These are phyloP conservation scores for Pythium vanterpoolii DNA, from an alignment of 352 stramenopile genomes.

Conservation along the genomic window DNA sequence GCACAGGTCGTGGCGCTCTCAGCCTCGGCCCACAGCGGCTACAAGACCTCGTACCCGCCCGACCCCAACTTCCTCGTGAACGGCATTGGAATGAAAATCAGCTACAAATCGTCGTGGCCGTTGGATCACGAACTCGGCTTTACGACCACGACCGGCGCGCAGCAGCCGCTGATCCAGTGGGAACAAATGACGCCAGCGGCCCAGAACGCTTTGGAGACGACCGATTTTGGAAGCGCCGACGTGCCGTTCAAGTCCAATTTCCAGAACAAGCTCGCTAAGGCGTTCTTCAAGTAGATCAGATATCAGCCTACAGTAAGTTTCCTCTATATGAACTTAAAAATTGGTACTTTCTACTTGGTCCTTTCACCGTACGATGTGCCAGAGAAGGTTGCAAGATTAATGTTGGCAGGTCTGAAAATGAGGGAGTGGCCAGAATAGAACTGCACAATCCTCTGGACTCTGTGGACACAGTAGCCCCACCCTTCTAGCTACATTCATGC, in stretches of 20 bases:
- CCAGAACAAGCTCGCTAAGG: conserved; percentile 19
- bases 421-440: too few relatives aligned
- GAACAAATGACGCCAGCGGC: conserved; percentile 18
- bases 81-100: conserved; percentile 9
- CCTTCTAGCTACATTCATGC: too few relatives aligned
- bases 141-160: too few relatives aligned
- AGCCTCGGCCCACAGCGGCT: conserved; percentile 8
- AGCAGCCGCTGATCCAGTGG: conserved; percentile 27
- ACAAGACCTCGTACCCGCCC: conserved; percentile 14
- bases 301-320: too few relatives aligned
- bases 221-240: conserved; percentile 21
- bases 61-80: conserved; percentile 2
- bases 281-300: conserved; percentile 20
- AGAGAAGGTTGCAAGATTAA: too few relatives aligned
- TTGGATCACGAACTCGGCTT: conserved; percentile 13
- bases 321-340: too few relatives aligned
- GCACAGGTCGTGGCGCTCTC: conserved; percentile 3
- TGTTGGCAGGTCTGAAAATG: too few relatives aligned
- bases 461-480: too few relatives aligned
- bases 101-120: conserved; percentile 10
- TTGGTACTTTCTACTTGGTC: too few relatives aligned
- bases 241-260: conserved; percentile 27
- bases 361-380: too few relatives aligned
- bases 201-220: conserved; percentile 17
- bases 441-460: too few relatives aligned